phyloP scores from a whole-genome alignment of 2,329 filamentous ascomycete species.

The Diaporthe vaccinii region DNA sequence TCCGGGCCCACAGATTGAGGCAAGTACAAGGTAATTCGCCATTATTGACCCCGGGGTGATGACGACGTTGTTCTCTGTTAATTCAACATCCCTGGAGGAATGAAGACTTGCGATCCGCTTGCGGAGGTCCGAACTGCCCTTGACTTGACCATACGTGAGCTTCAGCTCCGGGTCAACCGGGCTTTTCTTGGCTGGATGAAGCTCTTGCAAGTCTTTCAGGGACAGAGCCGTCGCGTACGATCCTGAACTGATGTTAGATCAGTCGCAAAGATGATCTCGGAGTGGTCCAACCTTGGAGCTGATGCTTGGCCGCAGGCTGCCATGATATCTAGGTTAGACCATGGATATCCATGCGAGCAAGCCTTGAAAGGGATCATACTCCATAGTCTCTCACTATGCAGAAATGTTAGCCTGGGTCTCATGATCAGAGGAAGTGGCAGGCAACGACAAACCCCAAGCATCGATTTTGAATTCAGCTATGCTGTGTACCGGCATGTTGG shows the following conservation, averaged over 20 bases:
- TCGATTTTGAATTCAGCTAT: slow-evolving; percentile 19
- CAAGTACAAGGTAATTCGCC: slow-evolving; percentile 27
- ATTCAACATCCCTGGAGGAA: slow-evolving; percentile 1
- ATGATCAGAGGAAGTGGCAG: too few relatives aligned
- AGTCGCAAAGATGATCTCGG: too few relatives aligned
- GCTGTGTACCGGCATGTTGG: slow-evolving; percentile 1
- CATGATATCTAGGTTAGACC: background rate
- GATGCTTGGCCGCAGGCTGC: background rate
- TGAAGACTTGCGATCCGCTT: slow-evolving; percentile 16
- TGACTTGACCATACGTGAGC: slow-evolving; percentile 24
- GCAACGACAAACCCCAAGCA: slow-evolving; percentile 13
- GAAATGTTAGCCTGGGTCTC: background rate
- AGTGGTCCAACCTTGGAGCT: slow-evolving; percentile 1
- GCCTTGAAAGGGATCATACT: background rate
- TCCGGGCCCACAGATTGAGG: slow-evolving; percentile 21
- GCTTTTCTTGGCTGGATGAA: slow-evolving; percentile 3
- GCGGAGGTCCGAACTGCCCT: background rate
- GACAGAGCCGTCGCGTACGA: slow-evolving; percentile 16
- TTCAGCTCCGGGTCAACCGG: slow-evolving; percentile 26
- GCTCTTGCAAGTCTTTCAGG: slow-evolving; percentile 8
- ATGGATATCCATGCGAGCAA: background rate
- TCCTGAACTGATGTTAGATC: background rate
- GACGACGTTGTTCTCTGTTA: slow-evolving; percentile 22
- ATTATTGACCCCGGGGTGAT: slow-evolving; percentile 29
- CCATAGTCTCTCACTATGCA: slow-evolving; percentile 8